Evolutionary conservation across 108 stramenopile species (phyloP).

Genomic region (Skeletonema menzelii): DNA sequence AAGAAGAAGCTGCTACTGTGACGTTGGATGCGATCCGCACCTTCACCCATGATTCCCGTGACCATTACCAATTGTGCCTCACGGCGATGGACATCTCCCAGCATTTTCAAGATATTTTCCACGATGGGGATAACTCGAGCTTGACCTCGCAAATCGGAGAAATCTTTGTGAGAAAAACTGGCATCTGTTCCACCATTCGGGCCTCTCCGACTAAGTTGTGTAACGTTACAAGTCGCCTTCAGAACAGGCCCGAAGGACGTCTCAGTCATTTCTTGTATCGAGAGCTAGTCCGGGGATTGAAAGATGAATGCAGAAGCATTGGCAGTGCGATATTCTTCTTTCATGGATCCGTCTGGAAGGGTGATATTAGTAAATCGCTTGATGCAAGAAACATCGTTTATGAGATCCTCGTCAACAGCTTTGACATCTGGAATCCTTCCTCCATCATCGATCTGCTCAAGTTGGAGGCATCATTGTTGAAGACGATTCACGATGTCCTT

Average conservation of each 20-base stretch:
- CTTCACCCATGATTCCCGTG: background rate
- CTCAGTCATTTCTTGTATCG: background rate
- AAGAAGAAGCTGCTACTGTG: background rate
- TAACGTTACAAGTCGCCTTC: background rate
- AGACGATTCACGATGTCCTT: background rate
- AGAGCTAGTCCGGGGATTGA: slow-evolving; percentile 1
- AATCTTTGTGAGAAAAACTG: background rate
- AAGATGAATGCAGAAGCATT: background rate
- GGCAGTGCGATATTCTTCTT: slow-evolving; percentile 5
- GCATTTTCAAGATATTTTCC: background rate
- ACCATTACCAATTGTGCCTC: background rate
- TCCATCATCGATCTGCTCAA: slow-evolving; percentile 3
- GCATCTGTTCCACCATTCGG: slow-evolving; percentile 2
- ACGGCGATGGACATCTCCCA: background rate
- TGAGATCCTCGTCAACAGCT: slow-evolving; percentile 1
- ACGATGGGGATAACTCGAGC: background rate
- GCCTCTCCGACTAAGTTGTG: background rate
- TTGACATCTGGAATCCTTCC: slow-evolving; percentile 11
- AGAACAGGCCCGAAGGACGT: background rate
- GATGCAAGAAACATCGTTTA: background rate
- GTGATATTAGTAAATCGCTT: background rate
- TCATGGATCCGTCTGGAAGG: background rate
- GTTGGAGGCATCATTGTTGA: background rate
- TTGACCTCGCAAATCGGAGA: background rate
- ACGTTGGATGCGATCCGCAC: background rate